Evolutionary conservation across 2,329 filamentous ascomycete species (phyloP).

Genomic region (Thermothelomyces thermophilus): DNA sequence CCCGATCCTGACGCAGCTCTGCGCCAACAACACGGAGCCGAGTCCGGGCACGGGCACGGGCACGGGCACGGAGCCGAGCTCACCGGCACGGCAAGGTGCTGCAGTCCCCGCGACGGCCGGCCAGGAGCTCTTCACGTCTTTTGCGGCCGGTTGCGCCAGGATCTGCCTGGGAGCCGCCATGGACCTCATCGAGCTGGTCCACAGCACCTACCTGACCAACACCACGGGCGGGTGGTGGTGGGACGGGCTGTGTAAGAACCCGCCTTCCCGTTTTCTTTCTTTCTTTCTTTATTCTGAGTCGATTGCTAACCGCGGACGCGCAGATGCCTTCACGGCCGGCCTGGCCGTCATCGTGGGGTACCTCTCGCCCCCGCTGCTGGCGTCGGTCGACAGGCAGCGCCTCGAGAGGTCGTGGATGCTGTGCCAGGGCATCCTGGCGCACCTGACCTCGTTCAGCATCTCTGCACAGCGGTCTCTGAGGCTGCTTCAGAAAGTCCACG

Average conservation of each 20-base stretch:
- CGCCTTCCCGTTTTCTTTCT: neutral
- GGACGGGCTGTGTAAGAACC: constrained; percentile 22
- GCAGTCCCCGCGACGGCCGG: neutral
- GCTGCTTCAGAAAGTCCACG: constrained; percentile 17
- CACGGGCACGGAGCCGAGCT: neutral
- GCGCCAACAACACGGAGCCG: constrained; percentile 9
- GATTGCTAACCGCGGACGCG: neutral
- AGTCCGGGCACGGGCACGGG: neutral
- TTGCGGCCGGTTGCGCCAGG: constrained; percentile 16
- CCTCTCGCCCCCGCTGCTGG: constrained; percentile 11
- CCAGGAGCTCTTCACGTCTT: constrained; percentile 16
- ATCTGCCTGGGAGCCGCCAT: constrained; percentile 19
- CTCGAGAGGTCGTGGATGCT: constrained; percentile 17
- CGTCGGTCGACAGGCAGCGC: constrained; percentile 10
- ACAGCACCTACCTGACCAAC: constrained; percentile 18
- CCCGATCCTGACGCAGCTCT: constrained; percentile 19
- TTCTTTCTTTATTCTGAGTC: neutral
- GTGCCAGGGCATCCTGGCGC: constrained; percentile 16
- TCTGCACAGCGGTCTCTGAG: constrained; percentile 18
- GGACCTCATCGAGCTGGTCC: constrained; percentile 20
- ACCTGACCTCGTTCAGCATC: constrained; percentile 21
- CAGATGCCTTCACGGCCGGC: constrained; percentile 21
- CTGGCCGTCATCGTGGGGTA: constrained; percentile 20
- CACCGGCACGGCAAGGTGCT: neutral
- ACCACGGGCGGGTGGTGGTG: constrained; percentile 23